These are phyloP conservation scores for Zasmidium citrigriseum DNA, from an alignment of 2,329 filamentous ascomycete species.

Conservation along the genomic window DNA sequence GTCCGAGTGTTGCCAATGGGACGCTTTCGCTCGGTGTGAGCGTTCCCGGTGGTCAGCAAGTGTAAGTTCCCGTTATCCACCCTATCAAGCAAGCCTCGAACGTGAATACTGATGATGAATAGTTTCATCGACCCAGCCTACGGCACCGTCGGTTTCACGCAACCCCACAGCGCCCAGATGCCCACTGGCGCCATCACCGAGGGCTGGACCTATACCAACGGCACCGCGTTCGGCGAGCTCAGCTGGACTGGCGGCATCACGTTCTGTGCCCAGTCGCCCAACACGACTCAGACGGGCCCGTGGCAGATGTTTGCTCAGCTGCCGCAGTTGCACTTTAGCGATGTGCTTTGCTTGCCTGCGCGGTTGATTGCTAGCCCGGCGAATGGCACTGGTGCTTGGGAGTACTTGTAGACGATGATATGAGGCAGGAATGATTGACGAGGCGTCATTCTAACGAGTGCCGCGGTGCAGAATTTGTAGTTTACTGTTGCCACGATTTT, in stretches of 20 bases:
- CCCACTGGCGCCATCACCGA: conserved; percentile 28
- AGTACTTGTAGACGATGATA: conserved; percentile 5
- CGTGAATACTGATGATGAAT: neutral
- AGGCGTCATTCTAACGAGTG: neutral
- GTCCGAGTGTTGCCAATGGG: conserved; percentile 10
- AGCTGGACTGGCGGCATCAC: conserved; percentile 1
- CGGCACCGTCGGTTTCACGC: conserved; percentile 33
- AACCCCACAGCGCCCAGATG: conserved; percentile 27
- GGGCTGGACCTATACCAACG: conserved; percentile 26
- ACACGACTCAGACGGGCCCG: neutral
- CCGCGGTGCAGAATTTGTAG: neutral
- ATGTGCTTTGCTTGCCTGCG: conserved; percentile 8
- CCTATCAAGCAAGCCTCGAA: too few relatives aligned
- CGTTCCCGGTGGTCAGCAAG: conserved; percentile 34
- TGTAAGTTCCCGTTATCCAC: conserved; percentile 26
- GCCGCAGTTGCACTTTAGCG: neutral
- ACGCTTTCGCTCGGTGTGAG: conserved; percentile 23
- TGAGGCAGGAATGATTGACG: too few relatives aligned
- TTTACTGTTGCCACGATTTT: neutral
- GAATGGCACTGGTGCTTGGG: conserved; percentile 8
- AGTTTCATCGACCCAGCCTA: conserved; percentile 33
- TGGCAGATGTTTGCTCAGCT: conserved; percentile 10
- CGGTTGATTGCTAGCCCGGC: conserved; percentile 8
- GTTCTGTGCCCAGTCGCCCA: conserved; percentile 6
- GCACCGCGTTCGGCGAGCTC: conserved; percentile 5